A percentile compares a stretch with the other conserved stretches of the same genome.
phyloP scores from a whole-genome alignment of 164 flowering plant species.

The Liquidambar formosana region DNA sequence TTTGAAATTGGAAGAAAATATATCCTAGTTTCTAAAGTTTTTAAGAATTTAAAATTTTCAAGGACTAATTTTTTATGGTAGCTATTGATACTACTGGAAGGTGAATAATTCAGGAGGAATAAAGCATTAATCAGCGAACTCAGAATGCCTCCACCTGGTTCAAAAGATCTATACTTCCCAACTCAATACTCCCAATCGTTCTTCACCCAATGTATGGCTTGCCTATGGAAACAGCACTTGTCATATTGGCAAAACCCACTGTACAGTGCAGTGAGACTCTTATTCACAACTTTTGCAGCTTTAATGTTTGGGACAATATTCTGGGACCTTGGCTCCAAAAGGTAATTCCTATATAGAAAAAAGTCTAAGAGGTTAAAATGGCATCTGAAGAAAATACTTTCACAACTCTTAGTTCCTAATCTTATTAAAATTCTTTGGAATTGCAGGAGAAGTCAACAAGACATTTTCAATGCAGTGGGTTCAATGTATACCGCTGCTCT shows the following conservation, averaged over 20 bases:
- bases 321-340: constrained; percentile 42
- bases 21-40: too few relatives aligned
- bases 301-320: constrained; percentile 43
- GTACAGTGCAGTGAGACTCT: constrained; percentile 45
- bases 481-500: constrained; percentile 53
- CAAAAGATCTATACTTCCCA: constrained; percentile 39
- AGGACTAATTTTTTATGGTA: too few relatives aligned
- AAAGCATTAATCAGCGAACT: constrained; percentile 42
- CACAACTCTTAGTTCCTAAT: not conserved
- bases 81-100: not conserved
- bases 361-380: not conserved
- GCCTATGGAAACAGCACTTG: constrained; percentile 45
- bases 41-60: not conserved
- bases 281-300: constrained; percentile 42
- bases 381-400: not conserved
- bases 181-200: constrained; percentile 44
- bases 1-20: too few relatives aligned
- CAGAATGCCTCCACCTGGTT: constrained; percentile 36
- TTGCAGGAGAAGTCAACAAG: constrained; percentile 32
- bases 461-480: constrained; percentile 49
- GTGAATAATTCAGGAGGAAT: constrained; percentile 35
- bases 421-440: not conserved
- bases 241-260: constrained; percentile 51
- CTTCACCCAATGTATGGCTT: constrained; percentile 39
- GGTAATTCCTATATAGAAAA: constrained; percentile 13